A percentile compares a stretch with the other conserved stretches of the same genome.
Conservation (phyloP, 192 early-diverging fungal genomes). For the Podila epicladia region DNA sequence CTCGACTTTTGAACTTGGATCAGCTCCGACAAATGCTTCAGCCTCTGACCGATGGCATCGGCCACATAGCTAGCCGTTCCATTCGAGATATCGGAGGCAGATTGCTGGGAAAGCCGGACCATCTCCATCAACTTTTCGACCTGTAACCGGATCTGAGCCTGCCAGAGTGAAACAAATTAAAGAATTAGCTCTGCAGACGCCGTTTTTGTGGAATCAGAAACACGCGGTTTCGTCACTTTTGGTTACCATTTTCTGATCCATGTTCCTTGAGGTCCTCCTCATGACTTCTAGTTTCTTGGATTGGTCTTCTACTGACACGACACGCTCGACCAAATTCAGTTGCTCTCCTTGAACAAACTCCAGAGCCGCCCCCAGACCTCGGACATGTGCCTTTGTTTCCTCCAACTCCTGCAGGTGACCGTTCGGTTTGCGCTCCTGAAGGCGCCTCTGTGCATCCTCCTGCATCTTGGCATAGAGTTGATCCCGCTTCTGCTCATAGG, state of each 20-base stretch:
- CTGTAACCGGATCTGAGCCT: not conserved
- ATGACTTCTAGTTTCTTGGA: constrained; percentile 8
- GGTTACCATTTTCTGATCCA: constrained; percentile 29
- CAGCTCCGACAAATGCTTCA: constrained; percentile 10
- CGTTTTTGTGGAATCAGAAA: too few relatives aligned
- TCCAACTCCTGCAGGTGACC: constrained; percentile 27
- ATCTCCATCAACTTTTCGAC: not conserved
- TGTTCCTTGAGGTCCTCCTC: constrained; percentile 14
- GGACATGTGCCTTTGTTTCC: constrained; percentile 29
- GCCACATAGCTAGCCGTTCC: not conserved
- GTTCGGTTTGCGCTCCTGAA: constrained; percentile 10
- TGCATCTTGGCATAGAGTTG: constrained; percentile 28
- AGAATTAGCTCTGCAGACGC: too few relatives aligned
- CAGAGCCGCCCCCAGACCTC: constrained; percentile 16
- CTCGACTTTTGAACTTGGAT: not conserved
- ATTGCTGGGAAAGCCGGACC: not conserved
- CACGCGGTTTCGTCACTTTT: not conserved
- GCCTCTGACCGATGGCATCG: constrained; percentile 4
- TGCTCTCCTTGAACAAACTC: constrained; percentile 49
- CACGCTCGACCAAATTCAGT: constrained; percentile 36
- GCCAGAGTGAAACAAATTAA: not conserved
- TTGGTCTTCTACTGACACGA: constrained; percentile 22
- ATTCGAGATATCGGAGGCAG: not conserved
- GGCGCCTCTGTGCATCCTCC: constrained; percentile 13
- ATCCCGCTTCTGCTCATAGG: constrained; percentile 17